Base-by-base conservation (phyloP, 176 grass and related monocot genomes). In the Elymus sibiricus region DNA sequence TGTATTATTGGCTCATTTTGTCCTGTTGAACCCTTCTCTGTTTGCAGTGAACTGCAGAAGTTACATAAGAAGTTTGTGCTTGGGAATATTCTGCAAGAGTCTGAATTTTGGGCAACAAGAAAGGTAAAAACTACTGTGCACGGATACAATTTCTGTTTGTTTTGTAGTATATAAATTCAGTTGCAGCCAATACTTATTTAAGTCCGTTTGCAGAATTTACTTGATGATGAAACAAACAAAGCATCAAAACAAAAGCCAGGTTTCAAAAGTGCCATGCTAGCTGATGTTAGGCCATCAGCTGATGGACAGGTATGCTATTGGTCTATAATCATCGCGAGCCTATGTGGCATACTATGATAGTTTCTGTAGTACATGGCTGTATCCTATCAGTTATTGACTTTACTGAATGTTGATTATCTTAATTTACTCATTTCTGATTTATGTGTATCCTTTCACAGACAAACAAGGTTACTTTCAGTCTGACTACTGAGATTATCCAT, bases 41-140 rank as follows among this genome's bases (percentile, higher is more conserved):
- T 76, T 86, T 79, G 27, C 91, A 95, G 93, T 79, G 93, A 95
- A 89, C 84, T 98, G 75, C 96, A 95, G 88, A 98, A 93, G 78
- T 84, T 98, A 64, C 96, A 98, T 82, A 98, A 89, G 79, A 92
- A 98, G 84, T 93, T 98, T 72, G 96, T 98, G 83, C 81, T 95
- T 83, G 87, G 96, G 35, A 89, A 91, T 75, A 78, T 98, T 64
- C 82, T 98, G 61, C 92, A 89, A 42, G 95, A 98, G 64, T 89
- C 91, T 86, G 95, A 98, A 83, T 98, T 98, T 94, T 98, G 95
- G 95, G 91, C 93, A 62, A 94, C 95, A 76, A 92, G 95, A 78
- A 95, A 98, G 95, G 95, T 98, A 73, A 87, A 65, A 76, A 26
- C 64, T 63, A 81, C 17, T 64, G 34, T 70, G 26, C 59, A 72